Evolutionary conservation across 1,284 basidiomycete species (phyloP).

Genomic region (Naganishia liquefaciens): DNA sequence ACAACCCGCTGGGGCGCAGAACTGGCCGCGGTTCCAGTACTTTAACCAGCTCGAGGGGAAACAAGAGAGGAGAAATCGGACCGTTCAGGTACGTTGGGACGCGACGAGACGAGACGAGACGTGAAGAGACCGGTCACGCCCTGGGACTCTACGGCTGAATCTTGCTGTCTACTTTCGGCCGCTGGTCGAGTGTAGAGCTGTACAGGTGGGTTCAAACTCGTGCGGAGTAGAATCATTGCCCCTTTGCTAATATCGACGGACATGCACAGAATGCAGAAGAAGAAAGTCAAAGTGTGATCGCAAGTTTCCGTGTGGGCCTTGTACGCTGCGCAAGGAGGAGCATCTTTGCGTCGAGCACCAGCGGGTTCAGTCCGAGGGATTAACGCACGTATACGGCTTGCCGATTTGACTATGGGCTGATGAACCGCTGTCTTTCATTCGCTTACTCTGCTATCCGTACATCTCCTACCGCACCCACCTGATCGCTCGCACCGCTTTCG

Average conservation of each 20-base stretch:
- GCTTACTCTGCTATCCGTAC: no score
- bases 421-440: no score
- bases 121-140: no score
- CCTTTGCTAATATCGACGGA: neutral
- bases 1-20: neutral
- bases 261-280: slow-evolving; percentile 12
- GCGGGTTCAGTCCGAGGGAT: slow-evolving; percentile 21
- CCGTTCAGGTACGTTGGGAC: slow-evolving; percentile 14
- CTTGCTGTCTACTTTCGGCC: neutral
- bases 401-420: neutral
- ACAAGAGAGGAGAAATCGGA: slow-evolving; percentile 23
- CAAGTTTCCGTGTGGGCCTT: slow-evolving; percentile 32
- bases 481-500: neutral
- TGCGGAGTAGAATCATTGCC: neutral
- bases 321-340: slow-evolving; percentile 24
- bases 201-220: slow-evolving; percentile 10
- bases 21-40: slow-evolving; percentile 23
- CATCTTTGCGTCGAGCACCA: slow-evolving; percentile 26
- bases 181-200: slow-evolving; percentile 16
- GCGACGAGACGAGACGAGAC: neutral
- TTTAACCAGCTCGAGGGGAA: slow-evolving; percentile 24
- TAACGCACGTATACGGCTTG: slow-evolving; percentile 21
- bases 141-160: neutral
- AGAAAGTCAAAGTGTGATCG: slow-evolving; percentile 31
- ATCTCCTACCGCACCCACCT: no score